phyloP scores from a whole-genome alignment of 208 protist genomes.

The Acanthamoeba sp. region DNA sequence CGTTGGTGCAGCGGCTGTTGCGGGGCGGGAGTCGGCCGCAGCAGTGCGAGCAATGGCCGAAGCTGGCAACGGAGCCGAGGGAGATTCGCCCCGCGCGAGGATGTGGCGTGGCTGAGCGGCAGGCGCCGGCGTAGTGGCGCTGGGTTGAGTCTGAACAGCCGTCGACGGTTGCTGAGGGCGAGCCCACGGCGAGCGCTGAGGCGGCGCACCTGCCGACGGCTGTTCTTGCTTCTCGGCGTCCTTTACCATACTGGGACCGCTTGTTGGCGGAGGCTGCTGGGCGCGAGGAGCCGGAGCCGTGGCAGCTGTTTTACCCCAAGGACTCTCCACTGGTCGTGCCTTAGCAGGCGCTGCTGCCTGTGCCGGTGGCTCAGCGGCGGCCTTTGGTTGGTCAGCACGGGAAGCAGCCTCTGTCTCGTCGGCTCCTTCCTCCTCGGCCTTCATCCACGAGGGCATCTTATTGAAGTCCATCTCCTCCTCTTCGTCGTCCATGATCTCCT shows the following conservation, averaged over 20 bases:
- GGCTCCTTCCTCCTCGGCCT: neutral
- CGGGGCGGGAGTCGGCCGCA: neutral
- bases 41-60: neutral
- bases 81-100: neutral
- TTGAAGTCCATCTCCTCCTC: constrained; percentile 60
- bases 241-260: neutral
- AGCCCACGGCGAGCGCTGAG: neutral
- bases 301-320: neutral
- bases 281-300: neutral
- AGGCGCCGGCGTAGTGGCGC: neutral
- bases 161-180: neutral
- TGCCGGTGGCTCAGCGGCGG: neutral
- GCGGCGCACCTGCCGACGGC: neutral
- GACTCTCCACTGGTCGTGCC: neutral
- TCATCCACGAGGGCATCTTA: constrained; percentile 38
- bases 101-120: neutral
- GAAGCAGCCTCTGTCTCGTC: neutral
- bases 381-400: neutral
- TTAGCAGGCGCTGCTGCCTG: neutral
- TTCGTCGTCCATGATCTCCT: constrained; percentile 51
- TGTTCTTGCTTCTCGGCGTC: neutral
- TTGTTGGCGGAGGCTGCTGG: neutral
- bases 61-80: neutral
- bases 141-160: neutral
- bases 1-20: neutral